Percentiles rank a stretch among this genome's conserved stretches.
Evolutionary conservation across 2,329 filamentous ascomycete species (phyloP).

Genomic region (Arthrobotrys musiformis): DNA sequence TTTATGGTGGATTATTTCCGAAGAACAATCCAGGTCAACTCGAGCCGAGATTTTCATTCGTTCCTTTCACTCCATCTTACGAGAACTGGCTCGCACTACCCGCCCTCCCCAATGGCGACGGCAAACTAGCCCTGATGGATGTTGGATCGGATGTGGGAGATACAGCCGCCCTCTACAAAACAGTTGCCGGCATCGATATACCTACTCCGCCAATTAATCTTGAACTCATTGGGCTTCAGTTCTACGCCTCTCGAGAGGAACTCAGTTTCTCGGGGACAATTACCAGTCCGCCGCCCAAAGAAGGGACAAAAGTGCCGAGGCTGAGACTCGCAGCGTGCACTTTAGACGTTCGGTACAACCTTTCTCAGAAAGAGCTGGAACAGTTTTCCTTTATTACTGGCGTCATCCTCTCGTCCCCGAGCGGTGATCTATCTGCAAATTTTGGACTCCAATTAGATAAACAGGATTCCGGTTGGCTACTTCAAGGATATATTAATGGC

Average conservation of each 20-base stretch:
- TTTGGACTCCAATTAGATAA: background rate
- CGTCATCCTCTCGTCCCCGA: constrained; percentile 4
- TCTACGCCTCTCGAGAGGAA: background rate
- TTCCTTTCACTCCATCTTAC: background rate
- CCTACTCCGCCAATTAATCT: constrained; percentile 8
- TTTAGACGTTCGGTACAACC: background rate
- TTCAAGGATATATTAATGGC: constrained; percentile 4
- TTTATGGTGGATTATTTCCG: constrained; percentile 3
- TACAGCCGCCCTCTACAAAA: background rate
- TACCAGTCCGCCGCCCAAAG: constrained; percentile 2
- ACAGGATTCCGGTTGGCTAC: background rate
- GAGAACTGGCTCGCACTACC: constrained; percentile 6
- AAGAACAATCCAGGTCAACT: background rate
- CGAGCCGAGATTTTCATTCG: background rate
- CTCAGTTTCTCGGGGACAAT: constrained; percentile 5
- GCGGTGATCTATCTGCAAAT: background rate
- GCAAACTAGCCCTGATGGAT: background rate
- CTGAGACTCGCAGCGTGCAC: background rate
- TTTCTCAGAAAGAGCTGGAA: background rate
- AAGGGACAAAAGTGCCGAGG: background rate
- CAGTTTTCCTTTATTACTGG: background rate
- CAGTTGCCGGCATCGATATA: background rate
- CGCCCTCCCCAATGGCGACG: background rate
- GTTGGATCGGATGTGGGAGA: constrained; percentile 14
- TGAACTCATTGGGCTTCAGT: background rate